Evolutionary conservation across 1,284 basidiomycete species (phyloP).

Genomic region (Ceratobasidium sp.): DNA sequence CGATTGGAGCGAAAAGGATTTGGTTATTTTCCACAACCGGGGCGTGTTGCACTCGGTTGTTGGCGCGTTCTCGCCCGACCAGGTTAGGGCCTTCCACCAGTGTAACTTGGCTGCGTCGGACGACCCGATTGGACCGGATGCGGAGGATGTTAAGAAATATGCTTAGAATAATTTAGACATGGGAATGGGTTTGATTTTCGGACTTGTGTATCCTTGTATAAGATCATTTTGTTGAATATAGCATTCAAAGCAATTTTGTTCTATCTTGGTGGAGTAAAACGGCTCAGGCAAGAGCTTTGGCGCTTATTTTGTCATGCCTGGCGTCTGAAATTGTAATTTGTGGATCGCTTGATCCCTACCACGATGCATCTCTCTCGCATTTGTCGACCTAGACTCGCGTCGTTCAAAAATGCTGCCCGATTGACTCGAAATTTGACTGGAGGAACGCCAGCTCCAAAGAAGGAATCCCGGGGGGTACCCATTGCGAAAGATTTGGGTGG

Average conservation of each 20-base stretch:
- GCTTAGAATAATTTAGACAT: conserved; percentile 51
- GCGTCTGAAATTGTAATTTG: background rate
- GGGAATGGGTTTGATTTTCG: background rate
- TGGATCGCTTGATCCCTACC: background rate
- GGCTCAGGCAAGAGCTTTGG: no score
- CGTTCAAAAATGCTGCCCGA: background rate
- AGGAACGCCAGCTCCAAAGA: background rate
- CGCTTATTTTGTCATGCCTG: no score
- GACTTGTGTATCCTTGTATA: background rate
- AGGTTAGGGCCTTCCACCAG: conserved; percentile 76
- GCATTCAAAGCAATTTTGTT: no score
- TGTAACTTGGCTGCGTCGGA: conserved; percentile 82
- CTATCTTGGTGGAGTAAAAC: no score
- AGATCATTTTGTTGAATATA: background rate
- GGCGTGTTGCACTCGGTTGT: conserved; percentile 80
- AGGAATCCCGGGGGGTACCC: background rate
- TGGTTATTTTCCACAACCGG: conserved; percentile 76
- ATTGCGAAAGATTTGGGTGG: conserved; percentile 11
- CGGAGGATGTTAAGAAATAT: conserved; percentile 68
- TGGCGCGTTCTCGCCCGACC: conserved; percentile 71
- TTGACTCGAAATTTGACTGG: background rate
- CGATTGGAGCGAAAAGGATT: conserved; percentile 65
- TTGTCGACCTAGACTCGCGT: background rate
- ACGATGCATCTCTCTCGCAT: background rate
- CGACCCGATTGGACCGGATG: conserved; percentile 68